phyloP scores from a whole-genome alignment of 2,329 filamentous ascomycete species.

The Exserohilum turcica region DNA sequence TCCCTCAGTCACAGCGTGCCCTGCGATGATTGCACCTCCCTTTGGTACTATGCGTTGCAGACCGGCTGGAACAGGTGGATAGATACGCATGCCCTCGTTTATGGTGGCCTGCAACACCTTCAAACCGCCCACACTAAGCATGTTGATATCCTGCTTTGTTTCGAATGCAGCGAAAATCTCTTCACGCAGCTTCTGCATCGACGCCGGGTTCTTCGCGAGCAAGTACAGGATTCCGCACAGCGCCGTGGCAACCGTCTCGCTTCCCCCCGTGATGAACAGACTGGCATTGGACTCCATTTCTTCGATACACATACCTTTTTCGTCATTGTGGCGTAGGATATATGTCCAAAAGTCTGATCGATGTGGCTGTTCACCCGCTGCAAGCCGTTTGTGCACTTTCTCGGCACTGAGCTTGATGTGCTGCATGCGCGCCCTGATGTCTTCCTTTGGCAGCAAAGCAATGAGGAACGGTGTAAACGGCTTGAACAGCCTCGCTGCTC shows the following conservation, averaged over 20 bases:
- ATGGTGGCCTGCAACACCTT: slow-evolving; percentile 25
- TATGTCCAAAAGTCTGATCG: slow-evolving; percentile 17
- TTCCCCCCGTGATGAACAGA: slow-evolving; percentile 44
- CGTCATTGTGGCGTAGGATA: slow-evolving; percentile 16
- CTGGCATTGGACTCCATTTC: slow-evolving; percentile 39
- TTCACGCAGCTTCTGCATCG: slow-evolving; percentile 6
- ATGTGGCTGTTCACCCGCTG: slow-evolving; percentile 1
- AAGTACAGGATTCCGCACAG: slow-evolving; percentile 12
- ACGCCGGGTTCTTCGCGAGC: slow-evolving; percentile 14
- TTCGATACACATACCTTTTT: slow-evolving; percentile 20
- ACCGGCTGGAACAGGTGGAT: slow-evolving; percentile 17
- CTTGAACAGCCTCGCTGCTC: not conserved
- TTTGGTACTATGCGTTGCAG: slow-evolving; percentile 10
- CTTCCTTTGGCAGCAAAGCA: slow-evolving; percentile 1
- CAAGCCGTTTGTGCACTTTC: not conserved
- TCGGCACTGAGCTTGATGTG: slow-evolving; percentile 1
- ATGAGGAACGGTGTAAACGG: not conserved
- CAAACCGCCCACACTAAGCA: not conserved
- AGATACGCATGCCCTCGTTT: slow-evolving; percentile 22
- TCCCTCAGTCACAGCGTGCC: slow-evolving; percentile 18
- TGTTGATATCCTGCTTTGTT: slow-evolving; percentile 17
- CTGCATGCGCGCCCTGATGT: not conserved
- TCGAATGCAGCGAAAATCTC: slow-evolving; percentile 15
- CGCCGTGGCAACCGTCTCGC: slow-evolving; percentile 34
- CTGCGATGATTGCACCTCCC: slow-evolving; percentile 18